These are phyloP conservation scores for Lachnellula suecica DNA, from an alignment of 2,329 filamentous ascomycete genomes.

Conservation along the genomic window DNA sequence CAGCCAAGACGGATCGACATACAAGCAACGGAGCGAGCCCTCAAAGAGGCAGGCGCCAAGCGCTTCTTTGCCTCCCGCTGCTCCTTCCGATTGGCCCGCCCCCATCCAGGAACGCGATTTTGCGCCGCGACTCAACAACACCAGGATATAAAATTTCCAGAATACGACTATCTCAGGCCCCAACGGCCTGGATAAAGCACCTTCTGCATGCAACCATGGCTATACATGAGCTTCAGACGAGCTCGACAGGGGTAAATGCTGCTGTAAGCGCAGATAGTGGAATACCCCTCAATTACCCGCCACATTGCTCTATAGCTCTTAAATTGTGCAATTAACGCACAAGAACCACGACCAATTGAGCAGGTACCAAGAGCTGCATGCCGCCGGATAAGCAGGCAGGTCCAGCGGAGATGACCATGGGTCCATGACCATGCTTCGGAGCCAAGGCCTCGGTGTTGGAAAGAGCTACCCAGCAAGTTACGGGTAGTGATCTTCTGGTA, in stretches of 20 bases:
- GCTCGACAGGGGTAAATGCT: background rate
- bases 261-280: background rate
- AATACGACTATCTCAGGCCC: background rate
- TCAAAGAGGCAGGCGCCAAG: too few relatives aligned
- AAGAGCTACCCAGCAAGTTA: background rate
- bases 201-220: background rate
- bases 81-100: too few relatives aligned
- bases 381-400: background rate
- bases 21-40: too few relatives aligned
- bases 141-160: background rate
- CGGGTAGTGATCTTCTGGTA: background rate
- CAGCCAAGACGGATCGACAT: too few relatives aligned
- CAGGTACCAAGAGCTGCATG: background rate
- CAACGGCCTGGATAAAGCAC: background rate
- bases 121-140: too few relatives aligned
- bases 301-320: background rate
- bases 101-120: too few relatives aligned
- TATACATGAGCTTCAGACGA: background rate
- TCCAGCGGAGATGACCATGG: background rate
- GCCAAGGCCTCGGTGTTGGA: background rate
- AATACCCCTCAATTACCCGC: background rate
- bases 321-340: background rate
- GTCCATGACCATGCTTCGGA: background rate
- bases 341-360: constrained; percentile 1
- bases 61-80: too few relatives aligned